Percentiles rank a stretch among this genome's conserved stretches.
phyloP scores from a whole-genome alignment of 2,329 filamentous ascomycete species.

The Thelonectria rubi region DNA sequence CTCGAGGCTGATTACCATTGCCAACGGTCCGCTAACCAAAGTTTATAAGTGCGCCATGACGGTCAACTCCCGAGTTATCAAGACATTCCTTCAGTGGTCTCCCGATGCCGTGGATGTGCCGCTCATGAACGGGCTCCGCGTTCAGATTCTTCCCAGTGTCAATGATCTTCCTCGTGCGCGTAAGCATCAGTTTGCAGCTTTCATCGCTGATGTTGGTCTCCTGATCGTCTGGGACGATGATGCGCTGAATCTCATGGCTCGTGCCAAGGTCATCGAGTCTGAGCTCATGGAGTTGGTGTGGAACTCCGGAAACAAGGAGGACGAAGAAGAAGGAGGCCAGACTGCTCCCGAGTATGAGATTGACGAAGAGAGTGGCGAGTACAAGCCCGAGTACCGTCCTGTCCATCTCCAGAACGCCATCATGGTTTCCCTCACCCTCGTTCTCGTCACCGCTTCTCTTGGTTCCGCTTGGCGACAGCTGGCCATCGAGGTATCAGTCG shows the following conservation, averaged over 20 bases:
- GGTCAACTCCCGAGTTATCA: conserved; percentile 81
- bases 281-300: conserved; percentile 82
- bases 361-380: conserved; percentile 76
- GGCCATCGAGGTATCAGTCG: conserved; percentile 73
- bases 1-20: neutral
- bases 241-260: conserved; percentile 72
- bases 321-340: conserved; percentile 56
- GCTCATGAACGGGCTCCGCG: conserved; percentile 77
- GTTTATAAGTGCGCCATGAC: conserved; percentile 76
- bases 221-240: conserved; percentile 87
- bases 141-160: conserved; percentile 78
- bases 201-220: conserved; percentile 75
- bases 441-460: conserved; percentile 71
- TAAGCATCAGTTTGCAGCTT: conserved; percentile 84
- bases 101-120: conserved; percentile 79
- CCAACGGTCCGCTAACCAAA: conserved; percentile 7
- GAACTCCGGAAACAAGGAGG: conserved; percentile 67
- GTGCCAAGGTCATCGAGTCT: conserved; percentile 77
- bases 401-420: conserved; percentile 76
- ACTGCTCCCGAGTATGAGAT: conserved; percentile 63
- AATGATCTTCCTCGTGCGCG: conserved; percentile 75
- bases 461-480: conserved; percentile 76
- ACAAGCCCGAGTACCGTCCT: conserved; percentile 70
- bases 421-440: conserved; percentile 72
- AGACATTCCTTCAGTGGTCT: conserved; percentile 78